Percentiles rank a stretch among this genome's conserved stretches.
Evolutionary conservation across 2,329 filamentous ascomycete species (phyloP).

Genomic region (Gremmenia infestans): DNA sequence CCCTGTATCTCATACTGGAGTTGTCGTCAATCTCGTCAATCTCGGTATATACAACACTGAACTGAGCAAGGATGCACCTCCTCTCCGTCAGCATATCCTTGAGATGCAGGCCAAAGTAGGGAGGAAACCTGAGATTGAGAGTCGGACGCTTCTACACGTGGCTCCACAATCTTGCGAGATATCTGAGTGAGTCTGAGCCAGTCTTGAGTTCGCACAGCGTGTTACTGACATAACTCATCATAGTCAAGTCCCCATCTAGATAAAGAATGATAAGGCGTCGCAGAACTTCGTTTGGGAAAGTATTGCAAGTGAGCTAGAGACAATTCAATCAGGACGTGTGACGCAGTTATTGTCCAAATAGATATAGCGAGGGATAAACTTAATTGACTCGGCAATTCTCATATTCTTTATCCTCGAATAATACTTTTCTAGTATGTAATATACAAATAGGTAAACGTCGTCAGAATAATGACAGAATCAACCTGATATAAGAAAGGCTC

Average conservation of each 20-base stretch:
- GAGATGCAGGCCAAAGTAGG: slow-evolving; percentile 14
- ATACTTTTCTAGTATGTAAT: too few species aligned
- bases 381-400: too few species aligned
- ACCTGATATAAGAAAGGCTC: background rate
- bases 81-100: slow-evolving; percentile 6
- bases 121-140: slow-evolving; percentile 29
- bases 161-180: slow-evolving; percentile 9
- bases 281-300: slow-evolving; percentile 29
- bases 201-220: background rate
- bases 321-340: slow-evolving; percentile 28
- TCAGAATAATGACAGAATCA: too few species aligned
- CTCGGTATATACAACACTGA: slow-evolving; percentile 31
- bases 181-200: slow-evolving; percentile 8
- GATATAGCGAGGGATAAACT: too few species aligned
- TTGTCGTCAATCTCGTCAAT: slow-evolving; percentile 25
- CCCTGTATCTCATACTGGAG: slow-evolving; percentile 24
- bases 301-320: slow-evolving; percentile 28
- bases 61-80: slow-evolving; percentile 20
- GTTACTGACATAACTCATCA: background rate
- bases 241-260: slow-evolving; percentile 11
- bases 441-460: too few species aligned
- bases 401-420: too few species aligned
- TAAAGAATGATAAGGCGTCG: slow-evolving; percentile 23
- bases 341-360: slow-evolving; percentile 7
- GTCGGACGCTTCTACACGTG: slow-evolving; percentile 28